Evolutionary conservation across 148 eudicot genomes (phyloP), one percentile per base, ranked within the genome.

Genomic region (Agrostemma githago): DNA sequence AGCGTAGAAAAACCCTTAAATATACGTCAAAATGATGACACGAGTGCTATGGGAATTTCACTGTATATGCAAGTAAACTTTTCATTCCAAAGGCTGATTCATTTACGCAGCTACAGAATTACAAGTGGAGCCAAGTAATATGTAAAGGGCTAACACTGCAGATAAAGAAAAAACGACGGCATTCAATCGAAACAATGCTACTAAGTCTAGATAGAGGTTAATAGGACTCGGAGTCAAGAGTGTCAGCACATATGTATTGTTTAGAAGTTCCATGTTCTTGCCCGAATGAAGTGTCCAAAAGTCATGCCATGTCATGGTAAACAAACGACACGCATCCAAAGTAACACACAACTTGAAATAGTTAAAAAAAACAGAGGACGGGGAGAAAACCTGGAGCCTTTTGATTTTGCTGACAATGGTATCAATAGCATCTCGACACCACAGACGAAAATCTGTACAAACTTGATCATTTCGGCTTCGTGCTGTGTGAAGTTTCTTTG

Each of bases 401-500:
- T 83, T 89, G 41, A 92, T 88, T 38, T 77, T 77, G 1, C 73
- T 40, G 76, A 92, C 61, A 72, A 88, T 88, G 5, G 69, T 62
- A 78, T 90, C 94, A 76, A 90, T 85, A 66, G 97, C 96, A 84
- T 96, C 99, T 6, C 99, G 89, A 78, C 96, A 90, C 99, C 97
- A 96, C 75, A 92, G 79, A 67, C 97, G 99, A 76, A 96, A 90
- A 76, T 96, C 99, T 17, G 99, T 96, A 58, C 77, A 81, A 79
- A 96, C 96, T 90, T 96, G 99, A 90, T 95, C 99, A 75, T 95
- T 95, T 74, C 99, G 85, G 77, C 99, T 95, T 40, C 99, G 88
- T 39, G 99, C 97, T 8, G 99, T 96, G 75, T 96, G 99, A 41
- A 96, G 99, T 86, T 96, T 96, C 86, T 92, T 96, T n/a, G 97